Conservation (phyloP, 2,329 filamentous ascomycete species). For the Aspergillus arachidicola region DNA sequence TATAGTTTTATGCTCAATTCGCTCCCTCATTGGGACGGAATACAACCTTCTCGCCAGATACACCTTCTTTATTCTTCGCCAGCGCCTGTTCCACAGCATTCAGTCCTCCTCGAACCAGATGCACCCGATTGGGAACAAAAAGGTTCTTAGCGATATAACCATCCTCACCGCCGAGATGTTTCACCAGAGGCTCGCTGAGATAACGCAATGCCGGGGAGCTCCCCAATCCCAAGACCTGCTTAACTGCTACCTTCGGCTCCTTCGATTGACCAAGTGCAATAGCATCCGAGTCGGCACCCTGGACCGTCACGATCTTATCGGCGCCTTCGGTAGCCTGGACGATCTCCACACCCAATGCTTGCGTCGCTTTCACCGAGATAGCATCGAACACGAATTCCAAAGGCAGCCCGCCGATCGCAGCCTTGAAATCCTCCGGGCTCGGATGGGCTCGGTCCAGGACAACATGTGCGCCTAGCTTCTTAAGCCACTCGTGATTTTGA, state of each 20-base stretch:
- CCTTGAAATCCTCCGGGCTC: constrained; percentile 26
- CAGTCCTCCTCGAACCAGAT: constrained; percentile 33
- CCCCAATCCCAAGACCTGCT: constrained; percentile 26
- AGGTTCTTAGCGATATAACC: constrained; percentile 35
- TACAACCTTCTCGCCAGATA: constrained; percentile 24
- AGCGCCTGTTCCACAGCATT: constrained; percentile 21
- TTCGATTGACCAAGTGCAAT: not conserved
- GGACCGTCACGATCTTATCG: constrained; percentile 16
- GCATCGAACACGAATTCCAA: constrained; percentile 35
- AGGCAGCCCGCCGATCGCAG: constrained; percentile 27
- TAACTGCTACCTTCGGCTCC: constrained; percentile 17
- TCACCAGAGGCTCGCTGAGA: constrained; percentile 33
- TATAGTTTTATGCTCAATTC: not conserved
- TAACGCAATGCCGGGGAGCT: constrained; percentile 29
- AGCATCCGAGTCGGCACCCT: not conserved
- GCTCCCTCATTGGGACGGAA: constrained; percentile 11
- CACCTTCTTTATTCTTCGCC: constrained; percentile 21
- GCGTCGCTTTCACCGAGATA: constrained; percentile 33
- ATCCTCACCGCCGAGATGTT: constrained; percentile 23
- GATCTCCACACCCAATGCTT: constrained; percentile 33
- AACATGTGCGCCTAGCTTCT: constrained; percentile 28
- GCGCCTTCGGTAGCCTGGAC: constrained; percentile 18
- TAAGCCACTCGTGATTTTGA: constrained; percentile 24
- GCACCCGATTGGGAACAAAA: constrained; percentile 31
- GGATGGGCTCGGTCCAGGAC: constrained; percentile 27